Conservation (phyloP, 192 early-diverging fungal species). For the Coemansia sp. region DNA sequence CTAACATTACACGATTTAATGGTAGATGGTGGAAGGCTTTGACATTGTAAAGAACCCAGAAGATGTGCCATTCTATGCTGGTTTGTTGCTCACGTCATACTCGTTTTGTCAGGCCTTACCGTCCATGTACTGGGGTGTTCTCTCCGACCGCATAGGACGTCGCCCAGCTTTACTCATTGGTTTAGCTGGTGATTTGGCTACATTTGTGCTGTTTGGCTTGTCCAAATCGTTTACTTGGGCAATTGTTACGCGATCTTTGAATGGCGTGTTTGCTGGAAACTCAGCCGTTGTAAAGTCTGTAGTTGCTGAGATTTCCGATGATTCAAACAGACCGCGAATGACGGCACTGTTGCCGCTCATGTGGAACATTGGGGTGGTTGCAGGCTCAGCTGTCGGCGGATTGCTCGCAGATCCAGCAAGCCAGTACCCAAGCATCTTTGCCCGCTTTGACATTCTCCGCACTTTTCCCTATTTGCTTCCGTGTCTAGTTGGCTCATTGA, state of each 20-base stretch:
- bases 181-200: slow-evolving; percentile 66
- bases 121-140: slow-evolving; percentile 60
- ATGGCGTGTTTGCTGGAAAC: slow-evolving; percentile 70
- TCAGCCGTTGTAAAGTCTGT: slow-evolving; percentile 77
- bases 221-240: slow-evolving; percentile 58
- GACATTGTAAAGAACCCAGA: slow-evolving; percentile 61
- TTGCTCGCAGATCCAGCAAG: slow-evolving; percentile 70
- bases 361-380: slow-evolving; percentile 60
- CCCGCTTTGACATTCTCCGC: slow-evolving; percentile 56
- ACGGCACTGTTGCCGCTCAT: slow-evolving; percentile 72
- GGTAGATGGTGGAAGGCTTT: slow-evolving; percentile 25
- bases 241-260: slow-evolving; percentile 57
- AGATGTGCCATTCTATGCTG: slow-evolving; percentile 71
- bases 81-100: slow-evolving; percentile 52
- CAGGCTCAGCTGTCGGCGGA: slow-evolving; percentile 73
- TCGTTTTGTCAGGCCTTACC: slow-evolving; percentile 50
- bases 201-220: slow-evolving; percentile 69
- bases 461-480: slow-evolving; percentile 78
- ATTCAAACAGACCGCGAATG: slow-evolving; percentile 68
- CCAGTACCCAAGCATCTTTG: slow-evolving; percentile 60
- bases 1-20: not conserved
- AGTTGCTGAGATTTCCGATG: slow-evolving; percentile 77
- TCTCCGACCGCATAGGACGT: slow-evolving; percentile 76
- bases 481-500: slow-evolving; percentile 62
- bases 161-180: slow-evolving; percentile 72